Evolutionary conservation across 305 asterid genomes (phyloP).

Genomic region (Solanum chacoense): DNA sequence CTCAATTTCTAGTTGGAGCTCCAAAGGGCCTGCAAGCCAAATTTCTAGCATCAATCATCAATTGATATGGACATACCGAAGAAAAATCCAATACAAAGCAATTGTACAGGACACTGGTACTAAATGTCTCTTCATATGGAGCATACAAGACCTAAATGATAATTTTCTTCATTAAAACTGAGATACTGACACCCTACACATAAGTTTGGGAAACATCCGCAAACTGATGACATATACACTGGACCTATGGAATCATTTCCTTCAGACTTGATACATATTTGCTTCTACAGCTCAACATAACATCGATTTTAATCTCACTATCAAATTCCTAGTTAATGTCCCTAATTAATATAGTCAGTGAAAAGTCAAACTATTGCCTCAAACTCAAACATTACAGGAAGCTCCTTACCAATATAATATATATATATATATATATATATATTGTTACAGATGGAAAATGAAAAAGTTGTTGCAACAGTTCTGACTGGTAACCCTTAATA

Average conservation of each 20-base stretch:
- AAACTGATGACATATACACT: background rate
- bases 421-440: background rate
- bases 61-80: background rate
- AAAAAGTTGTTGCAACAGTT: background rate
- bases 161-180: background rate
- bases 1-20: slow-evolving; percentile 90
- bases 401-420: background rate
- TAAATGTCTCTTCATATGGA: background rate
- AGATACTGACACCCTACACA: background rate
- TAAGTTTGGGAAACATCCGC: background rate
- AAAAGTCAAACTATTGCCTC: background rate
- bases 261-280: background rate
- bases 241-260: background rate
- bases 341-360: background rate
- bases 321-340: background rate
- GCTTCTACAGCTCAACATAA: background rate
- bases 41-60: background rate
- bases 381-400: background rate
- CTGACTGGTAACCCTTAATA: background rate
- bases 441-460: background rate
- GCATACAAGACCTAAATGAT: background rate
- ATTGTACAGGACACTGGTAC: background rate
- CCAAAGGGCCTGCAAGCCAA: slow-evolving; percentile 60
- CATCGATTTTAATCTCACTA: background rate
- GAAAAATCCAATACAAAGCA: background rate